Percentiles rank a stretch among this genome's conserved stretches.
Evolutionary conservation across 2,329 filamentous ascomycete species (phyloP).

Genomic region (Pseudopyricularia cyperi): DNA sequence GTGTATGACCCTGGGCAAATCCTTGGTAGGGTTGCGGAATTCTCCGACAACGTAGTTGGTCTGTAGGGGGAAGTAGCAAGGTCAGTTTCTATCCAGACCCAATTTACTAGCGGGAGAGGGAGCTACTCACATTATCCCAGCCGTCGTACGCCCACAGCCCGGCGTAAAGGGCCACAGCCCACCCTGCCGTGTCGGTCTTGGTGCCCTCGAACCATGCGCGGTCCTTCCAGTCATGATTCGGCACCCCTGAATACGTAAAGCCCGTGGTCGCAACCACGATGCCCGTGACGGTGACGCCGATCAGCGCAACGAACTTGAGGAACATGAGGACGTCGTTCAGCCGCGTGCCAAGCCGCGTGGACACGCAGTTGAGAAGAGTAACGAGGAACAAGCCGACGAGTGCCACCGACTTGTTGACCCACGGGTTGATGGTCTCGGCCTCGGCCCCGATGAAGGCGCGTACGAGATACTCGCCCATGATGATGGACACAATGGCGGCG

Average conservation of each 20-base stretch:
- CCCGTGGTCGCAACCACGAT: slow-evolving; percentile 84
- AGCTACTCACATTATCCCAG: slow-evolving; percentile 78
- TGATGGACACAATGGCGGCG: slow-evolving; percentile 89
- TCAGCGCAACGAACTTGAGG: slow-evolving; percentile 81
- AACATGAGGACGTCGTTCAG: slow-evolving; percentile 94
- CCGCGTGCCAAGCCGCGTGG: slow-evolving; percentile 74
- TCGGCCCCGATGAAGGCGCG: slow-evolving; percentile 79
- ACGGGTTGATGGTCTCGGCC: slow-evolving; percentile 64
- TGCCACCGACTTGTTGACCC: slow-evolving; percentile 85
- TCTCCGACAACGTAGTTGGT: slow-evolving; percentile 97
- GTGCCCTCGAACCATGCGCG: slow-evolving; percentile 83
- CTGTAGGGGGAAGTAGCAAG: slow-evolving; percentile 25
- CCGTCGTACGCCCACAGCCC: slow-evolving; percentile 97
- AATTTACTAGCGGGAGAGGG: not conserved
- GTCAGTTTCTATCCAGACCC: slow-evolving; percentile 10
- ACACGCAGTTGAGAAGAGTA: slow-evolving; percentile 79
- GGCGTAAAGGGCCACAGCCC: slow-evolving; percentile 89
- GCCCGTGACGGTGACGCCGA: slow-evolving; percentile 77
- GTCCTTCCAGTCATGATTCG: slow-evolving; percentile 77
- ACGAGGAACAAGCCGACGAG: slow-evolving; percentile 62
- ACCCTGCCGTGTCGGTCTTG: slow-evolving; percentile 64
- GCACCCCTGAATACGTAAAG: slow-evolving; percentile 60
- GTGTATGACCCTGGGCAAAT: slow-evolving; percentile 89
- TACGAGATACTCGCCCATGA: slow-evolving; percentile 96
- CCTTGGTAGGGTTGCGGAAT: slow-evolving; percentile 80